Percentiles rank a stretch among this genome's conserved stretches.
Conservation (phyloP, 2,329 filamentous ascomycete genomes). For the Allantophomopsis lycopodina region DNA sequence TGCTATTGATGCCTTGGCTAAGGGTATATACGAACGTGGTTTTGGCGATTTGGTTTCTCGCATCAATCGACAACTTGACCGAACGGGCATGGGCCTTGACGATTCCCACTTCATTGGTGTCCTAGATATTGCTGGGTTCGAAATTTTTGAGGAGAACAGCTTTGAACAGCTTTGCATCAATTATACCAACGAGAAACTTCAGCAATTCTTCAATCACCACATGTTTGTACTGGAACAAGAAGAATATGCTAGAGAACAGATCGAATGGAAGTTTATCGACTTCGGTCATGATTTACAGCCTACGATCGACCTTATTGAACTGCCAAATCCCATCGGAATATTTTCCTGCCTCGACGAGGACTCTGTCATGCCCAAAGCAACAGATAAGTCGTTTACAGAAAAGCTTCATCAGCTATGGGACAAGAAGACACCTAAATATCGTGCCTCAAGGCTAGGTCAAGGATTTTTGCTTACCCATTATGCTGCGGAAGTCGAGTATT, state of each 20-base stretch:
- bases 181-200: slow-evolving; percentile 97
- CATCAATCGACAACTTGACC: slow-evolving; percentile 85
- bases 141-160: slow-evolving; percentile 97
- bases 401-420: slow-evolving; percentile 97
- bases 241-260: slow-evolving; percentile 93
- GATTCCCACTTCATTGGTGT: slow-evolving; percentile 96
- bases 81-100: slow-evolving; percentile 68
- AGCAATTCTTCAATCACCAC: slow-evolving; percentile 99
- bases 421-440: slow-evolving; percentile 88
- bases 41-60: slow-evolving; percentile 86
- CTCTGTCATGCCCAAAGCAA: slow-evolving; percentile 97
- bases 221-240: slow-evolving; percentile 99
- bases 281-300: slow-evolving; percentile 95
- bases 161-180: slow-evolving; percentile 99
- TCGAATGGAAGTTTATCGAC: slow-evolving; percentile 99
- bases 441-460: slow-evolving; percentile 72
- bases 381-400: slow-evolving; percentile 92
- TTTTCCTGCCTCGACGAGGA: slow-evolving; percentile 98
- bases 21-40: slow-evolving; percentile 93
- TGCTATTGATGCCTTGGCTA: slow-evolving; percentile 78
- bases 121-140: slow-evolving; percentile 96
- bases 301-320: slow-evolving; percentile 92
- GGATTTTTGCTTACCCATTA: slow-evolving; percentile 97
- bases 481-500: slow-evolving; percentile 94
- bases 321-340: slow-evolving; percentile 94